Base-by-base conservation (phyloP, 768 basidiomycete species). In the Zangia roseola region DNA sequence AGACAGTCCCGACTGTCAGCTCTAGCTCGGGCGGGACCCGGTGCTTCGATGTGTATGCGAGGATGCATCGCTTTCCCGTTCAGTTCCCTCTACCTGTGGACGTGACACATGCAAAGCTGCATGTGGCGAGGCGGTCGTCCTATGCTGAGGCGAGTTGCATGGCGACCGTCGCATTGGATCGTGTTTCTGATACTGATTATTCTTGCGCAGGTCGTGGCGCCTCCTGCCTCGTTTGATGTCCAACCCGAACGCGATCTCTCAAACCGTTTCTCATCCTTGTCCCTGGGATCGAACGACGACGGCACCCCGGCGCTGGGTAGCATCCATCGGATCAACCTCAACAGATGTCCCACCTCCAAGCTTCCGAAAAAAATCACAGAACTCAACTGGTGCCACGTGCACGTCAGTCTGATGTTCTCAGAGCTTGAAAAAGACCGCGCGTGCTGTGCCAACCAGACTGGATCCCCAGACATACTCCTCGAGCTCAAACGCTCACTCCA, bases 121-220 rank as follows among this genome's bases (percentile, higher is more conserved):
- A 78, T 1, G 50, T 81, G n/a, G 81, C 80, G 9, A 70, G 82
- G 25, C 77, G 74, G 45, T 81, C 80, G 0, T 69, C 63, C 3
- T 83, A 79, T 43, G 63, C 83, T 1, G 68, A 68, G 57, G 69
- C 64, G 31, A 21, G 57, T 50, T 5, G 23, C 9, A 14, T 16
- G 10, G n/a, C n/a, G n/a, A 19, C 39, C 1, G 12, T 31, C 14
- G 8, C 28, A 31, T 3, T 12, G 28, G 10, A 28, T 12, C 12
- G 0, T 2, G 23, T 14, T 10, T 38, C 5, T 31, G 26, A 19
- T 2, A 9, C 23, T 47, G 31, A 54, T 35, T 38, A 6, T 14
- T 2, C 13, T 31, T 14, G 13, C 35, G 37, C n/a, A 51, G 64
- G 67, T 68, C 10, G 31, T 63, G 6, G 55, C 53, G 10, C 60